Conservation (phyloP, 768 basidiomycete genomes). For the Paxillus involutus region DNA sequence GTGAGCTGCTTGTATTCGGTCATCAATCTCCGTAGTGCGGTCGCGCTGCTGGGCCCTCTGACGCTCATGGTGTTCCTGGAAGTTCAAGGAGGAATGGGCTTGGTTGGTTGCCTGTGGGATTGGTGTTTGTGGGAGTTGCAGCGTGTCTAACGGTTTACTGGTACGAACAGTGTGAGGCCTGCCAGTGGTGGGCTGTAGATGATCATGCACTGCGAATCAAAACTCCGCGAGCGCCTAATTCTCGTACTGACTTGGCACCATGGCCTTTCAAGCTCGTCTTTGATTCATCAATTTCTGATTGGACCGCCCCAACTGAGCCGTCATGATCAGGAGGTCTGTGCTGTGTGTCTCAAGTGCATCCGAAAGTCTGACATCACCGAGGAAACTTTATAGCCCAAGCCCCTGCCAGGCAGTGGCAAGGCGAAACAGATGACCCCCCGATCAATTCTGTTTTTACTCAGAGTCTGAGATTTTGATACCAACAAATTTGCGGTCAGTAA, state of each 20-base stretch:
- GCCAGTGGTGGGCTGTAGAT: too few relatives aligned
- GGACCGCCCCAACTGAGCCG: neutral
- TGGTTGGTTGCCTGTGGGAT: neutral
- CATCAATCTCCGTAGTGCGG: conserved; percentile 86
- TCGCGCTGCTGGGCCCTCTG: conserved; percentile 55
- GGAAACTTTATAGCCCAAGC: neutral
- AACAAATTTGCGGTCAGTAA: neutral
- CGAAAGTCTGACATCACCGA: neutral
- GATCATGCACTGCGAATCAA: too few relatives aligned
- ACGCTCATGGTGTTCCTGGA: conserved; percentile 42
- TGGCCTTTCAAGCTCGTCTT: neutral
- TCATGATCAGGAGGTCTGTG: neutral
- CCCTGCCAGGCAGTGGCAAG: neutral
- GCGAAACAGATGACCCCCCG: neutral
- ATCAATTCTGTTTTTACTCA: neutral
- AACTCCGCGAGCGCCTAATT: conserved; percentile 6
- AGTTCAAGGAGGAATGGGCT: neutral
- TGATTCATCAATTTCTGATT: neutral
- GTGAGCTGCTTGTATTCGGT: conserved; percentile 90
- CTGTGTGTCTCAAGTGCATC: neutral
- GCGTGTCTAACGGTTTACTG: neutral
- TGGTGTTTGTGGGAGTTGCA: neutral
- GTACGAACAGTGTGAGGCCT: too few relatives aligned
- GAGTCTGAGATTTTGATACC: too few relatives aligned
- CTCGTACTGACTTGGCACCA: too few relatives aligned